Evolutionary conservation across 208 protist species (phyloP).

Genomic region (Leishmania tarentolae): DNA sequence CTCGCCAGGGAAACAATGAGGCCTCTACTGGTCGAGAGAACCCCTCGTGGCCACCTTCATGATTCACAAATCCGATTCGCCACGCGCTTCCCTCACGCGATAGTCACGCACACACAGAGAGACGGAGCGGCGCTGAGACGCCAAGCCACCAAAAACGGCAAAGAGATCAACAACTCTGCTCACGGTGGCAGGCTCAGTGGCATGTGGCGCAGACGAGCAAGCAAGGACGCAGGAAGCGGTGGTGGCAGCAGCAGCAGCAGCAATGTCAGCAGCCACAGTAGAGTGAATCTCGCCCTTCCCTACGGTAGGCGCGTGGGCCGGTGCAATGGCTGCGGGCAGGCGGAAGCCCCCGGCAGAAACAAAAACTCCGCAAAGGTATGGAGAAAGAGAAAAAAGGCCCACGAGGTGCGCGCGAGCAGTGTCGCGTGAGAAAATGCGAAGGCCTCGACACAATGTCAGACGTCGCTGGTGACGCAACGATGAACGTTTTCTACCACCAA

Average conservation of each 20-base stretch:
- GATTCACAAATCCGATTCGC: not conserved
- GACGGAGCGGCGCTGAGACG: not conserved
- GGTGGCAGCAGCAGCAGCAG: too few relatives aligned
- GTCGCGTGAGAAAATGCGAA: too few relatives aligned
- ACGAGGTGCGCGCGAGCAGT: too few relatives aligned
- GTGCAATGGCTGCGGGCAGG: not conserved
- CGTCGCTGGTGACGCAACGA: not conserved
- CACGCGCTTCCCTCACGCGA: not conserved
- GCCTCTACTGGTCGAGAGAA: not conserved
- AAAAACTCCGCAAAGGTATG: too few relatives aligned
- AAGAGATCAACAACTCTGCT: not conserved
- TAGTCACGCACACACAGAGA: not conserved
- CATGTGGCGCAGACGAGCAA: not conserved
- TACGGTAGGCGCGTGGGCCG: not conserved
- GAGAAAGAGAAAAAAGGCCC: too few relatives aligned
- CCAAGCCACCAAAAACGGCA: not conserved
- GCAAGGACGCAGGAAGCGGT: not conserved
- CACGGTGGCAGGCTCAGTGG: not conserved
- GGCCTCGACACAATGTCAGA: too few relatives aligned
- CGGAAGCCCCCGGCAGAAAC: too few relatives aligned
- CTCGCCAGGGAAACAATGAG: not conserved
- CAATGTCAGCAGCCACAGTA: not conserved
- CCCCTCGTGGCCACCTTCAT: not conserved
- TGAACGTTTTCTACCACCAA: too few relatives aligned
- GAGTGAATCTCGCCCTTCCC: not conserved